Conservation (phyloP, 2,329 filamentous ascomycete species). For the Monosporascus sp. region DNA sequence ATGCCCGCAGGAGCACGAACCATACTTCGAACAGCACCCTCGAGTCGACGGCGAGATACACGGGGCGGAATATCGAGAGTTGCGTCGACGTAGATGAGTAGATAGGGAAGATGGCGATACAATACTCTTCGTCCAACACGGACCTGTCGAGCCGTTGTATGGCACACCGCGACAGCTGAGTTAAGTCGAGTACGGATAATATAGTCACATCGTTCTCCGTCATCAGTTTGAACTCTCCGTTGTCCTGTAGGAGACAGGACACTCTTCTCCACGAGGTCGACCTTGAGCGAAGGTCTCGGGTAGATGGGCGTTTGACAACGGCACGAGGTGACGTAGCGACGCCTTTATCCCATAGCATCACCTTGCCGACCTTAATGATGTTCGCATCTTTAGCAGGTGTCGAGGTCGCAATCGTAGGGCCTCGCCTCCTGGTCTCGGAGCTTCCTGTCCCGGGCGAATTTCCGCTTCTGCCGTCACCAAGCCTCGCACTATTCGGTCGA, state of each 20-base stretch:
- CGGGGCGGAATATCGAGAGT: constrained; percentile 74
- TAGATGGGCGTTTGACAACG: constrained; percentile 53
- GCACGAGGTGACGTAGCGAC: constrained; percentile 48
- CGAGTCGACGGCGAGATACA: constrained; percentile 83
- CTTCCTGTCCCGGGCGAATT: constrained; percentile 33
- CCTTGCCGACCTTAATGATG: constrained; percentile 92
- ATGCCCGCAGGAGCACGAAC: constrained; percentile 87
- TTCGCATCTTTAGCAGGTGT: constrained; percentile 57
- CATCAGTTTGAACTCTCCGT: constrained; percentile 87
- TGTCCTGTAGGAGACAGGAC: constrained; percentile 90
- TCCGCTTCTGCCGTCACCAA: constrained; percentile 38
- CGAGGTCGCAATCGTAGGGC: constrained; percentile 31
- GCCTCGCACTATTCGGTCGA: constrained; percentile 53
- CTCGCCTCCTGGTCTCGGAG: constrained; percentile 39
- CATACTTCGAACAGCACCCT: constrained; percentile 94
- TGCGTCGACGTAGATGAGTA: constrained; percentile 73
- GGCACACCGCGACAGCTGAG: constrained; percentile 82
- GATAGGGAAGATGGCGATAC: constrained; percentile 91
- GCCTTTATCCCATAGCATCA: constrained; percentile 87
- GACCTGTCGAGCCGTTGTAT: constrained; percentile 87
- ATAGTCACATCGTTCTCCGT: constrained; percentile 78
- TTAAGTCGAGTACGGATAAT: constrained; percentile 78
- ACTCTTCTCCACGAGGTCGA: constrained; percentile 76
- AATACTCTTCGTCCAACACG: constrained; percentile 88
- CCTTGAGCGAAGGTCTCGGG: constrained; percentile 48